Evolutionary conservation across 208 protist species (phyloP), one percentile per base, ranked within the genome.

Genomic region (Leishmania arabica): DNA sequence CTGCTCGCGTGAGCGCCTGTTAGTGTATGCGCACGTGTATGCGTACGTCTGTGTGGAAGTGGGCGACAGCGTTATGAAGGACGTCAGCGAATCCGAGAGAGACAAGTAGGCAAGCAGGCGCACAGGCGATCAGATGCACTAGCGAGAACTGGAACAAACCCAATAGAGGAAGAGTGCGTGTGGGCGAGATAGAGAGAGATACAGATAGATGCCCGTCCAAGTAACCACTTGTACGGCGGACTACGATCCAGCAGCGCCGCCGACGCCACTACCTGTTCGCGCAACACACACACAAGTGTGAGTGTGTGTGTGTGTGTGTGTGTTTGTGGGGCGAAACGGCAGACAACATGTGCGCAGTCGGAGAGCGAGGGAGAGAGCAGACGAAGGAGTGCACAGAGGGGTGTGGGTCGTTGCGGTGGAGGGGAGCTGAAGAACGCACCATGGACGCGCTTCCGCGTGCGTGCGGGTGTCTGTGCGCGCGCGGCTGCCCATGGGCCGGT

Each of bases 271-370:
- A 54, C 13, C 1, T 54, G 1, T 4, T 1, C 42, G 42, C 42
- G 42, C 42, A 0, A 4, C 0, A 45, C 2, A 9, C 4, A 4
- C 0, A 45, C 2, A 9, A 15, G 21, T 15, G 4, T 0, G 21
- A n/a, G n/a, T n/a, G n/a, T n/a, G n/a, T n/a, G n/a, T 9, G 56
- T 13, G 19, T 1, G 24, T 6, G 24, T 62, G 24, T 62, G 42
- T 9, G 4, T 45, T 7, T 62, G 56, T n/a, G 56, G 19, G 56
- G 24, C 7, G 56, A 62, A 24, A 31, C 56, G 7, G 8, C 56
- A n/a, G 27, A n/a, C 56, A 62, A 31, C 56, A 62, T 11, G 56
- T 31, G 9, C 19, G 24, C 27, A 62, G 56, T 62, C 24, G 15
- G 7, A n/a, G 24, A 62, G 27, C 56, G 56, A 31, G 56, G 27